These are phyloP conservation scores for Penicillium ochrochloron DNA, from an alignment of 495 filamentous ascomycete species.

Conservation along the genomic window DNA sequence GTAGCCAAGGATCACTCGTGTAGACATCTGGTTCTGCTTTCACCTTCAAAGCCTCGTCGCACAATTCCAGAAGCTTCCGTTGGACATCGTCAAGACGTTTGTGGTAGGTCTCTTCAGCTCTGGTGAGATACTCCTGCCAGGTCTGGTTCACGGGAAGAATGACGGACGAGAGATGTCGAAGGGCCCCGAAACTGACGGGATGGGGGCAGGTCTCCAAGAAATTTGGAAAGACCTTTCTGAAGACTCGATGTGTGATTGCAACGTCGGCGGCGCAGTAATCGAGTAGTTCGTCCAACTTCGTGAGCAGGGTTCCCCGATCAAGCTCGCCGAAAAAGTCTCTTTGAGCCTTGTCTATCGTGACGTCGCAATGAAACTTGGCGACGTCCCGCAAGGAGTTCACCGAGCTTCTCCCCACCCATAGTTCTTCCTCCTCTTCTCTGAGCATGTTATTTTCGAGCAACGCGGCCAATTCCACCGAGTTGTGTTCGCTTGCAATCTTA, in stretches of 20 bases:
- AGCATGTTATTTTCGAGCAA: constrained; percentile 69
- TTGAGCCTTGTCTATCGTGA: constrained; percentile 88
- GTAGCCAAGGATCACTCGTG: constrained; percentile 82
- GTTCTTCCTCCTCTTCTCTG: constrained; percentile 84
- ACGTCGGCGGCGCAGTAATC: constrained; percentile 98
- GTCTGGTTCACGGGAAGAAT: constrained; percentile 87
- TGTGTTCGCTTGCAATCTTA: constrained; percentile 72
- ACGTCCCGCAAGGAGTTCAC: constrained; percentile 96
- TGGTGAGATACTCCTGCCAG: constrained; percentile 82
- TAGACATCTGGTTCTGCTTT: constrained; percentile 71
- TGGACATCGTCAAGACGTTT: constrained; percentile 75
- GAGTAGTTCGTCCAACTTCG: constrained; percentile 77
- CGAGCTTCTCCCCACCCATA: constrained; percentile 93
- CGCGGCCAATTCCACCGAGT: constrained; percentile 69
- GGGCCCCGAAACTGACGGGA: constrained; percentile 93
- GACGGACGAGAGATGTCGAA: constrained; percentile 88
- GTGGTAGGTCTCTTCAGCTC: constrained; percentile 84
- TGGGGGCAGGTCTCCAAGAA: constrained; percentile 91
- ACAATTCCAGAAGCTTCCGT: constrained; percentile 69
- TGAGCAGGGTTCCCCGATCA: constrained; percentile 67
- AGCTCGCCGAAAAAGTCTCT: constrained; percentile 88
- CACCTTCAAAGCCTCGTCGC: constrained; percentile 73
- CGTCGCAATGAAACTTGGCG: constrained; percentile 91
- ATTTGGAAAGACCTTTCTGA: constrained; percentile 85
- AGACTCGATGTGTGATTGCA: constrained; percentile 88